These are phyloP conservation scores for Dictyostelium citrinum DNA, from an alignment of 78 protist genomes.

Conservation along the genomic window DNA sequence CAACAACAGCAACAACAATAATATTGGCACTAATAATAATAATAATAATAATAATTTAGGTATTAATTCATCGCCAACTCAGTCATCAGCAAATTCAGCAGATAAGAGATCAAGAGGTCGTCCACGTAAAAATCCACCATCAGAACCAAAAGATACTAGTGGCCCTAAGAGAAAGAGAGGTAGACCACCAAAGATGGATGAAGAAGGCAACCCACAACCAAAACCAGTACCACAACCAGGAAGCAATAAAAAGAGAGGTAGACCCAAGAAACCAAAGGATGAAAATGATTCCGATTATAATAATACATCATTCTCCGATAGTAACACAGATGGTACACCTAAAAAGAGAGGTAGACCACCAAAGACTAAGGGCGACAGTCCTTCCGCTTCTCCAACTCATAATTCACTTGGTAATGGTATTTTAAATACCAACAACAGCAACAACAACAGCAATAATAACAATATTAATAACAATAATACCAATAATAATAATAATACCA, in stretches of 20 bases:
- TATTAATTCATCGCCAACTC: background rate
- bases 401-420: background rate
- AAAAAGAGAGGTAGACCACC: constrained; percentile 74
- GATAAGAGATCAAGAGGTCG: constrained; percentile 66
- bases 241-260: constrained; percentile 54
- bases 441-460: background rate
- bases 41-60: background rate
- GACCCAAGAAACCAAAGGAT: constrained; percentile 60
- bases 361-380: constrained; percentile 14
- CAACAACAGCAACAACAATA: background rate
- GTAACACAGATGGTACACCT: background rate
- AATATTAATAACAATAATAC: background rate
- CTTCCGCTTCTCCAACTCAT: background rate
- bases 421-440: background rate
- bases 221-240: constrained; percentile 10
- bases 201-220: constrained; percentile 56
- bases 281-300: background rate
- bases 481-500: background rate
- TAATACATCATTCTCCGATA: background rate
- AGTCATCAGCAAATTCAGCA: background rate
- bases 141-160: constrained; percentile 36
- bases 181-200: constrained; percentile 68
- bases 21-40: background rate
- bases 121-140: constrained; percentile 70
- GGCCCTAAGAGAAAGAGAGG: constrained; percentile 66